phyloP scores from a whole-genome alignment of 257 asterid species.

The Nyctanthes arbortristis region DNA sequence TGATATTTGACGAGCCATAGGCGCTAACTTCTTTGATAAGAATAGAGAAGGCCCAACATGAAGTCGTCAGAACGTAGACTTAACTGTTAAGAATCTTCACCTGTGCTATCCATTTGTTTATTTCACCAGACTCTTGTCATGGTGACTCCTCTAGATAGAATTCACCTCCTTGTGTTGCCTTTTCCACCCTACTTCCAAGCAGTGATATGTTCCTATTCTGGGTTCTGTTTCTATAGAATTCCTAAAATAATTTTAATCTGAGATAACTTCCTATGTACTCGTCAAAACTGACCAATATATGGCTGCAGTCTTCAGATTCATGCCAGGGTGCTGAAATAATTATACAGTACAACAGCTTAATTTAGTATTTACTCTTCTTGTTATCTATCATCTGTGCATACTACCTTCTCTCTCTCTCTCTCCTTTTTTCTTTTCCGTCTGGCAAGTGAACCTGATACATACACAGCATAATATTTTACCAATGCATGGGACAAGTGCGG shows the following conservation, averaged over 20 bases:
- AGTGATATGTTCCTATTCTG: neutral
- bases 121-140: neutral
- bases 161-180: neutral
- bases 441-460: neutral
- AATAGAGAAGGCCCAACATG: neutral
- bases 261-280: neutral
- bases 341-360: neutral
- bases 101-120: neutral
- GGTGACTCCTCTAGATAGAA: neutral
- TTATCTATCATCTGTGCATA: neutral
- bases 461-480: neutral
- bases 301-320: neutral
- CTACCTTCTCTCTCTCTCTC: too few relatives aligned
- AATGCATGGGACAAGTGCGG: neutral
- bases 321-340: neutral
- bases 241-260: neutral
- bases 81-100: neutral
- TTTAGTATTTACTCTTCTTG: neutral
- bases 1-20: neutral
- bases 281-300: neutral
- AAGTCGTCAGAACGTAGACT: neutral
- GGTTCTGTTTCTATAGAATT: neutral
- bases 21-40: neutral
- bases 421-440: neutral
- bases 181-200: neutral